These are phyloP conservation scores for Holtermanniella nyarrowii DNA, from an alignment of 768 basidiomycete genomes.

Conservation along the genomic window DNA sequence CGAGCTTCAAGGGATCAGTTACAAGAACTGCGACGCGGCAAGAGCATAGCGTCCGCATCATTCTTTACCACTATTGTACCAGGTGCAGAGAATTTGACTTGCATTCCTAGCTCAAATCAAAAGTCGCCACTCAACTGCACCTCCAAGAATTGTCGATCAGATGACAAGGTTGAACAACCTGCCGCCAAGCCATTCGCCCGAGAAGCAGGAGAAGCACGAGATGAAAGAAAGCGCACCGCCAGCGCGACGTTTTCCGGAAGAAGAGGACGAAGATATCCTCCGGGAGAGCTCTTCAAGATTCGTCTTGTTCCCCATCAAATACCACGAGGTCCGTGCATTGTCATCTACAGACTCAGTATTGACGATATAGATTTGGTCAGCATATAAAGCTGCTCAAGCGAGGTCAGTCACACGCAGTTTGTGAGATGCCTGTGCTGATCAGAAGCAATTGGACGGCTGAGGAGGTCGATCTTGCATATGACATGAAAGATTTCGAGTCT, in stretches of 20 bases:
- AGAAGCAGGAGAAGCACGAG: constrained; percentile 2
- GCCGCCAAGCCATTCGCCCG: too few relatives aligned
- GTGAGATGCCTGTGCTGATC: neutral
- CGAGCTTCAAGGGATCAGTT: neutral
- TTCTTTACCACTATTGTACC: too few relatives aligned
- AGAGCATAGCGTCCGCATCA: too few relatives aligned
- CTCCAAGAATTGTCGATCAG: too few relatives aligned
- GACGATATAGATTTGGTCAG: constrained; percentile 37
- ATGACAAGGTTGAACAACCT: too few relatives aligned
- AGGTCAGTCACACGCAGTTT: constrained; percentile 10
- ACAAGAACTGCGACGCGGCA: neutral
- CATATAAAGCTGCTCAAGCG: constrained; percentile 39
- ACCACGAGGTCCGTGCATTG: constrained; percentile 57
- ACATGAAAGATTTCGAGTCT: constrained; percentile 40
- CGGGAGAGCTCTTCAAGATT: constrained; percentile 68
- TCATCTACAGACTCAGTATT: neutral
- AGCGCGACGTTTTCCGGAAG: constrained; percentile 26
- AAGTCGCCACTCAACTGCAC: too few relatives aligned
- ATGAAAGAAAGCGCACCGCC: too few relatives aligned
- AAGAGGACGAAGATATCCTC: constrained; percentile 68
- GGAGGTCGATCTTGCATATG: constrained; percentile 40
- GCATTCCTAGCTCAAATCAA: too few relatives aligned
- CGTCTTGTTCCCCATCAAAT: constrained; percentile 88
- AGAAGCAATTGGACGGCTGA: constrained; percentile 34
- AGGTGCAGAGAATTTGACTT: too few relatives aligned